Percentiles rank a stretch among this genome's conserved stretches.
phyloP scores from a whole-genome alignment of 1,284 basidiomycete genomes.

The Heliocybe sulcata region DNA sequence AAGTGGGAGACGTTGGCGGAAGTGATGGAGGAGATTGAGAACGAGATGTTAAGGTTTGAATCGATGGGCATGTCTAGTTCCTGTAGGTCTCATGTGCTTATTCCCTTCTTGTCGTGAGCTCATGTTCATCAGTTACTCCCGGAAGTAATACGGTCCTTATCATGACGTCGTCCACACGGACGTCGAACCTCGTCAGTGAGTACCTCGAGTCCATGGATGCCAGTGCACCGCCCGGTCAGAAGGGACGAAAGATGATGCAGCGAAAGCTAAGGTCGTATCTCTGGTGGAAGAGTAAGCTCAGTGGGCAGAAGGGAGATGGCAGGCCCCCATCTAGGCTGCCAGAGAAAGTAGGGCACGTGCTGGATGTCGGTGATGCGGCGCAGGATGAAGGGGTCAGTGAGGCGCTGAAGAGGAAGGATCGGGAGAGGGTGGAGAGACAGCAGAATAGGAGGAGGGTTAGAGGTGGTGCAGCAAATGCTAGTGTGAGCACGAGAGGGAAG shows the following conservation, averaged over 20 bases:
- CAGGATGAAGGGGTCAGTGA: constrained; percentile 41
- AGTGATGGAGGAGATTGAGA: constrained; percentile 88
- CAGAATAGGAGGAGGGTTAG: constrained; percentile 55
- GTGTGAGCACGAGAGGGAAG: constrained; percentile 13
- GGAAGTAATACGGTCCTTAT: constrained; percentile 79
- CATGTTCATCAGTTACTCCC: constrained; percentile 32
- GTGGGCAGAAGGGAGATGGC: constrained; percentile 29
- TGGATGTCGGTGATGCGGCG: constrained; percentile 9
- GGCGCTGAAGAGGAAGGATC: constrained; percentile 71
- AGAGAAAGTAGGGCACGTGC: constrained; percentile 4
- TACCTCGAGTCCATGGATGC: constrained; percentile 68
- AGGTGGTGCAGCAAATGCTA: constrained; percentile 48
- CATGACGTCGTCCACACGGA: constrained; percentile 82
- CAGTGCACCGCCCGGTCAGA: constrained; percentile 46
- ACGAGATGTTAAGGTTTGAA: constrained; percentile 68
- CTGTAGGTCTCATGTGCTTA: constrained; percentile 1
- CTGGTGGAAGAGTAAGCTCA: constrained; percentile 73
- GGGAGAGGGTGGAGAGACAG: constrained; percentile 43
- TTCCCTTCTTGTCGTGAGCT: constrained; percentile 1
- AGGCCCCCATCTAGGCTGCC: constrained; percentile 15
- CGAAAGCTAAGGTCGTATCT: constrained; percentile 67
- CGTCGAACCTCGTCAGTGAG: constrained; percentile 69
- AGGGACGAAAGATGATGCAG: constrained; percentile 76
- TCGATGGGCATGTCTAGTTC: constrained; percentile 25
- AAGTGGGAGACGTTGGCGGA: constrained; percentile 91